Evolutionary conservation across 257 asterid genomes (phyloP), one percentile per base, ranked within the genome.

Genomic region (Scutellaria minor): DNA sequence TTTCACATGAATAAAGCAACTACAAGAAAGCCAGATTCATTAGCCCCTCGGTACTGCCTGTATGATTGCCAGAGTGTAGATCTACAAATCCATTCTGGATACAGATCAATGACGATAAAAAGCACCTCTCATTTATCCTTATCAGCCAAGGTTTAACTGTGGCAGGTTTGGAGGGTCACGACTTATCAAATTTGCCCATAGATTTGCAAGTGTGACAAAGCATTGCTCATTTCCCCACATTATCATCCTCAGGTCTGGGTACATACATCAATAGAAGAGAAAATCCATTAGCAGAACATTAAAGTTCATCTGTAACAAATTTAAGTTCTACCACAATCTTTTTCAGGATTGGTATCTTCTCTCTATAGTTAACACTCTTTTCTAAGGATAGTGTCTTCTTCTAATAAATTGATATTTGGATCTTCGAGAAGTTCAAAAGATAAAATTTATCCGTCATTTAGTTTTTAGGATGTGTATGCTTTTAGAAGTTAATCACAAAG

Each of bases 131-230:
- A 61, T 31, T 48, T 78, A 66, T 66, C 76, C 76, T 58, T 46
- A 69, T 68, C 81, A 67, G 51, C 83, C 81, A 45, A 80, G 65
- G 71, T 55, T 74, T 35, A 85, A 64, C 74, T 59, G 84, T 0
- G 90, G 95, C 78, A 87, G 71, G 44, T 75, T 68, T 12, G 97
- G 97, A 79, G 87, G 88, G 67, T 78, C 72, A 27, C 41, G 20
- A 76, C 89, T 89, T 39, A 91, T 73, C 72, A 87, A 77, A 79
- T 91, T 89, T 57, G 81, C 86, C 89, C 91, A 86, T 67, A 91
- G 73, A 78, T 91, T 91, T 65, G 93, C 97, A 35, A 91, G 85
- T 63, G 86, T 83, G 64, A 87, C 79, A 73, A 89, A 83, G 76
- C 83, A 89, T 45, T 72, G 81, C 44, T 83, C 84, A 18, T 81